Evolutionary conservation across 257 asterid genomes (phyloP).

Genomic region (Solanum appendiculatum): DNA sequence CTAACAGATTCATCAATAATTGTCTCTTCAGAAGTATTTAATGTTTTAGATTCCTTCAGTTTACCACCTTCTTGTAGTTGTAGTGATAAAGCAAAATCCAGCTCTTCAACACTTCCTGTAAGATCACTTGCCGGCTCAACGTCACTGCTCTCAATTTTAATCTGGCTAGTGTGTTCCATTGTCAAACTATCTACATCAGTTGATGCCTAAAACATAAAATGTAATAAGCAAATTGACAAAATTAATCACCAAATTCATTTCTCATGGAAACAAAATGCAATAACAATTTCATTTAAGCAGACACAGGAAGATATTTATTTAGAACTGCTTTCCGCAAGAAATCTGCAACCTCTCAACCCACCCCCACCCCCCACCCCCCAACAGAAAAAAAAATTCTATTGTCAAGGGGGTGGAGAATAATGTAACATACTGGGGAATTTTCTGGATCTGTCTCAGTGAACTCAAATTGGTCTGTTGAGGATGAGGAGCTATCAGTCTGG

Average conservation of each 20-base stretch:
- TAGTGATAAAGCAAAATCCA: conserved; percentile 19
- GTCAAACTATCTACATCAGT: conserved; percentile 30
- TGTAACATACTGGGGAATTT: conserved; percentile 43
- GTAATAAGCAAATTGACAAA: background rate
- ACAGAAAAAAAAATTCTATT: background rate
- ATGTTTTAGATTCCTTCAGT: conserved; percentile 18
- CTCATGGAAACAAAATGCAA: background rate
- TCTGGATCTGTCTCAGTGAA: conserved; percentile 30
- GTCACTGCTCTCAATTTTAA: conserved; percentile 16
- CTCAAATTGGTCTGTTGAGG: conserved; percentile 29
- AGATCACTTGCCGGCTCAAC: conserved; percentile 1
- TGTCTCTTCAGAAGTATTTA: conserved; percentile 16
- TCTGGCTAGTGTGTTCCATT: conserved; percentile 19
- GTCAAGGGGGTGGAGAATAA: background rate
- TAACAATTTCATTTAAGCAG: background rate
- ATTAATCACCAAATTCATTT: background rate
- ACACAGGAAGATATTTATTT: background rate
- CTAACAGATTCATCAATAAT: conserved; percentile 46
- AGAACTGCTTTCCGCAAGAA: background rate
- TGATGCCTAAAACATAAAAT: conserved; percentile 33
- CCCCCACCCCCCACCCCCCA: too few relatives aligned
- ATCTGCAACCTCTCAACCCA: background rate
- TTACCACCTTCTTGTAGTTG: conserved; percentile 21
- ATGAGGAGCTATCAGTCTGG: conserved; percentile 31
- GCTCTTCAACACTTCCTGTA: conserved; percentile 10